Evolutionary conservation across 495 filamentous ascomycete genomes (phyloP).

Genomic region (Aspergillus olivimuriae): DNA sequence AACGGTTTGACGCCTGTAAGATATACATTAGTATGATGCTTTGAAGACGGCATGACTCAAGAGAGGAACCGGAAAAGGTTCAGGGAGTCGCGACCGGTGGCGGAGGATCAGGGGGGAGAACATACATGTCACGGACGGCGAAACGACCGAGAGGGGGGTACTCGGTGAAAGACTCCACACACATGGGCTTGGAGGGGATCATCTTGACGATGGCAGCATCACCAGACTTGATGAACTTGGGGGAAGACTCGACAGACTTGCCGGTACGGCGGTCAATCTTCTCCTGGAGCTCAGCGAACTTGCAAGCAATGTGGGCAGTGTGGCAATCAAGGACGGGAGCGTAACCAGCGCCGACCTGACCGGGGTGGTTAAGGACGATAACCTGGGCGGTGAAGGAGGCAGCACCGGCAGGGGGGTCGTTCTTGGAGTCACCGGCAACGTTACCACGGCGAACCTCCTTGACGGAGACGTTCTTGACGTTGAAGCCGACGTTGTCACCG

Average conservation of each 20-base stretch:
- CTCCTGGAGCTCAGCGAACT: conserved; percentile 96
- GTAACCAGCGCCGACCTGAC: conserved; percentile 98
- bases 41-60: no score
- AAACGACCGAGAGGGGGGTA: conserved; percentile 99
- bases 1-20: conserved; percentile 66
- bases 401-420: conserved; percentile 84
- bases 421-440: conserved; percentile 99
- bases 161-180: conserved; percentile 99
- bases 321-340: conserved; percentile 98
- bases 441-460: conserved; percentile 99
- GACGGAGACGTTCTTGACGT: conserved; percentile 99
- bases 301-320: conserved; percentile 99
- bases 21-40: no score
- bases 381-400: conserved; percentile 99
- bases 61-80: no score
- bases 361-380: conserved; percentile 99
- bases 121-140: conserved; percentile 75
- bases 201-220: conserved; percentile 99
- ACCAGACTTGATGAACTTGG: conserved; percentile 99
- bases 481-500: conserved; percentile 99
- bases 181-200: conserved; percentile 99
- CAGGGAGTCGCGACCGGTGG: neutral
- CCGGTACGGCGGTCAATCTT: conserved; percentile 99
- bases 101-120: neutral
- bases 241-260: conserved; percentile 82